These are phyloP conservation scores for Skeletonema tropicum DNA, from an alignment of 108 stramenopile genomes.

Conservation along the genomic window DNA sequence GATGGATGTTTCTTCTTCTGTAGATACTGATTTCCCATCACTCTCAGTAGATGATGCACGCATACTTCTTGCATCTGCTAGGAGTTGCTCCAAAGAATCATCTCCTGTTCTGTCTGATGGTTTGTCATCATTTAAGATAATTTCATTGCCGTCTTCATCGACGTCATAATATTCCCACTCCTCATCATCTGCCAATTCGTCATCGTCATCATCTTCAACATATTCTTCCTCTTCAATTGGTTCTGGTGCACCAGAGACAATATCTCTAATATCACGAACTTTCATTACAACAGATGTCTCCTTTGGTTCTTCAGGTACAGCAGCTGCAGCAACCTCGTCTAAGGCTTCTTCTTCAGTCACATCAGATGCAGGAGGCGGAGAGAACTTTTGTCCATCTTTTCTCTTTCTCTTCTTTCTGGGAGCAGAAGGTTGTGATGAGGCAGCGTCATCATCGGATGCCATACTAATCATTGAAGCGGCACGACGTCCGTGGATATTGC, in stretches of 20 bases:
- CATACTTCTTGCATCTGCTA: slow-evolving; percentile 75
- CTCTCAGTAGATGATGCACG: slow-evolving; percentile 33
- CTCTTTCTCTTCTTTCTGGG: slow-evolving; percentile 52
- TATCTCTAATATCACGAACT: slow-evolving; percentile 64
- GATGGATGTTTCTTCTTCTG: slow-evolving; percentile 23
- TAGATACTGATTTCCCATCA: not conserved
- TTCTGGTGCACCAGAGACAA: slow-evolving; percentile 46
- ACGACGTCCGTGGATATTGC: not conserved
- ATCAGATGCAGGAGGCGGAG: slow-evolving; percentile 9
- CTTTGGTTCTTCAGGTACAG: slow-evolving; percentile 26
- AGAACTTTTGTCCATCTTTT: slow-evolving; percentile 49
- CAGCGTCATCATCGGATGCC: slow-evolving; percentile 8
- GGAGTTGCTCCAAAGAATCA: slow-evolving; percentile 68
- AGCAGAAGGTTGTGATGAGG: slow-evolving; percentile 3
- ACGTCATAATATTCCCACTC: slow-evolving; percentile 58
- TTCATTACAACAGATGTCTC: slow-evolving; percentile 55
- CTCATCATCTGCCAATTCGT: slow-evolving; percentile 33
- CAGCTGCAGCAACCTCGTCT: not conserved
- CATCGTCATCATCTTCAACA: slow-evolving; percentile 14
- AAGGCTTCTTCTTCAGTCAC: not conserved
- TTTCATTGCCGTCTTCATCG: slow-evolving; percentile 45
- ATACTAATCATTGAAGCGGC: not conserved
- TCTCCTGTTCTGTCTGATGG: slow-evolving; percentile 17
- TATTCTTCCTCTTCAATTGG: not conserved
- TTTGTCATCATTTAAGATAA: slow-evolving; percentile 7